These are phyloP conservation scores for Verticillium albo-atrum DNA, from an alignment of 2,329 filamentous ascomycete genomes.

Conservation along the genomic window DNA sequence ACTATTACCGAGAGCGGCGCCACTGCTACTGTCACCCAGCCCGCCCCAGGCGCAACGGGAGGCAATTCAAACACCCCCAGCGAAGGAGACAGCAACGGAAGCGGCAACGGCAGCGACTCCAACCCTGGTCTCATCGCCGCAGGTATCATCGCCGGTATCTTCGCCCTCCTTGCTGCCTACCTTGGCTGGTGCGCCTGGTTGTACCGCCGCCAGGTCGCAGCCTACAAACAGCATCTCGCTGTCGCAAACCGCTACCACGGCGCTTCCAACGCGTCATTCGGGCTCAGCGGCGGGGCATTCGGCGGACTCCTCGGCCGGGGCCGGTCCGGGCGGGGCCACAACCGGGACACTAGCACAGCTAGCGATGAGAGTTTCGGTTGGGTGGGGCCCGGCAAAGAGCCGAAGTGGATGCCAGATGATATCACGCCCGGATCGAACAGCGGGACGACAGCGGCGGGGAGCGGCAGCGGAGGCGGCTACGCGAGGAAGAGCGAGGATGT, in stretches of 20 bases:
- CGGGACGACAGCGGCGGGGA: conserved; percentile 16
- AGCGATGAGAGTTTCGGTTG: conserved; percentile 22
- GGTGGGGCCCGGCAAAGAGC: conserved; percentile 24
- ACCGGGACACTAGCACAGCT: conserved; percentile 14
- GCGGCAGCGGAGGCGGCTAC: conserved; percentile 9
- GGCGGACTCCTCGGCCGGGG: conserved; percentile 17
- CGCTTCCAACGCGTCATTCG: conserved; percentile 34
- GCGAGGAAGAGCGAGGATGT: conserved; percentile 14
- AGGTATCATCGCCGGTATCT: conserved; percentile 58
- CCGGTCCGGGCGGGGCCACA: conserved; percentile 10
- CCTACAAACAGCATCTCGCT: conserved; percentile 67
- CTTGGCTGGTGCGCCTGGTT: conserved; percentile 70
- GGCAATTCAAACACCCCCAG: conserved; percentile 23
- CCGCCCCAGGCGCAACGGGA: conserved; percentile 30
- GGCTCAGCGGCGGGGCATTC: conserved; percentile 14
- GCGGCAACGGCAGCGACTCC: conserved; percentile 9
- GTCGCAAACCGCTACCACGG: conserved; percentile 54
- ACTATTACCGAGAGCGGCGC: conserved; percentile 52
- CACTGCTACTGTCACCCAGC: conserved; percentile 37
- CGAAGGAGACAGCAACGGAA: not conserved
- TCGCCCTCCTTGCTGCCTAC: conserved; percentile 58
- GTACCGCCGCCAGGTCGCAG: conserved; percentile 64
- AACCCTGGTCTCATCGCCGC: conserved; percentile 40
- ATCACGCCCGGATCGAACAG: conserved; percentile 13
- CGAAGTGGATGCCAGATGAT: conserved; percentile 22